Evolutionary conservation across 2,329 filamentous ascomycete species (phyloP), one percentile per base, ranked within the genome.

Genomic region (Sporothrix brasiliensis): DNA sequence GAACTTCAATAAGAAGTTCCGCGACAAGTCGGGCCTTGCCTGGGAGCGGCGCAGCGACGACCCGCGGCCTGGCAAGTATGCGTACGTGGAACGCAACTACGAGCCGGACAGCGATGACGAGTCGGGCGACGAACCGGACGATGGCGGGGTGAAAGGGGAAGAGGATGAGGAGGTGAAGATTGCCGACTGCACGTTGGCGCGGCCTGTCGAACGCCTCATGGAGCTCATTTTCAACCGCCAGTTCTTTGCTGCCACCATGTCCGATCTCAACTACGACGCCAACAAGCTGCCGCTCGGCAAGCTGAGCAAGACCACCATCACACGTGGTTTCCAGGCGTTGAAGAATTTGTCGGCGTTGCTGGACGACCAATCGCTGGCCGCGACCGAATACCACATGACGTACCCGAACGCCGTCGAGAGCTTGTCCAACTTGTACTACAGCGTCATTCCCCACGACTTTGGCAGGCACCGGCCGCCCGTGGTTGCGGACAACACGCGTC

Each of bases 261-360:
- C 79, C 1, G 82, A 86, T 1, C 82, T 92, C 74, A 91, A 91
- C 74, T 93, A 93, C 74, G 89, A 93, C 74, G 83, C 86, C 11
- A 84, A 90, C 73, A 96, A 96, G 78, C 82, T 97, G 53, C 93
- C 93, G 0, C 82, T 97, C 1, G 93, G 93, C 4, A 96, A 95
- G 77, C 85, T 97, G 30, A 92, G 91, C 83, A 93, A 94, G 76
- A 81, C 85, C 14, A 95, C 92, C 24, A 90, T 97, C 74, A 86
- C 84, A 39, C 85, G 86, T 16, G 93, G 93, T 9, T 97, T 92
- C 77, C 86, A 92, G 76, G 84, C 89, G 7, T 83, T 97, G 68
- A 94, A 95, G 76, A 87, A 92, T 52, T 83, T 97, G 4, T 87
- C 91, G 0, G 87, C 85, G 4, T 80, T 93, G 4, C 79, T 94